Evolutionary conservation across 176 grass and related monocot genomes (phyloP).

Genomic region (Tuctoria greenei): DNA sequence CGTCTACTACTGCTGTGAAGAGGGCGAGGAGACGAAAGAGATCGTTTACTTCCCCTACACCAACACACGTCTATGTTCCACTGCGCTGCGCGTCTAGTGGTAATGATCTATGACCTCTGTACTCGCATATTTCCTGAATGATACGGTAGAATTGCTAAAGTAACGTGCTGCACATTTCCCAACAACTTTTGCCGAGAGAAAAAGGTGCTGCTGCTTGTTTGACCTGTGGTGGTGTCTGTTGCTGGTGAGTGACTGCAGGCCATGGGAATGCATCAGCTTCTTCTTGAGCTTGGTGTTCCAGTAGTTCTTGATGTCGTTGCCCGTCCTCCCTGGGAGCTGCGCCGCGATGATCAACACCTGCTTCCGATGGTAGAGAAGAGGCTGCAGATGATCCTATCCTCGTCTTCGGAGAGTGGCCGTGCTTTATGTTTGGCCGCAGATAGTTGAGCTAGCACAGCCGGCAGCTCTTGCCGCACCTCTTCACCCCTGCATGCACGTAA

Average conservation of each 20-base stretch:
- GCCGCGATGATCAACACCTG: conserved; percentile 82
- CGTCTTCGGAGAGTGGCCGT: conserved; percentile 15
- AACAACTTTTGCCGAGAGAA: conserved; percentile 8
- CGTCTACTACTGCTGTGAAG: too few species aligned
- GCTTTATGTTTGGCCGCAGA: conserved; percentile 32
- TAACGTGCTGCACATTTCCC: too few species aligned
- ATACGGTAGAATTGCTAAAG: too few species aligned
- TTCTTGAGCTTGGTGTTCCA: conserved; percentile 99
- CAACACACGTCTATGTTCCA: too few species aligned
- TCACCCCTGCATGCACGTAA: conserved; percentile 42
- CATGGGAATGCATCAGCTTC: conserved; percentile 42
- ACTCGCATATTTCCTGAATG: too few species aligned
- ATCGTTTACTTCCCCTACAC: too few species aligned
- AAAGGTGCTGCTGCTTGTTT: conserved; percentile 33
- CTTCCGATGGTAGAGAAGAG: conserved; percentile 74
- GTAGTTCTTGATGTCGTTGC: conserved; percentile 97
- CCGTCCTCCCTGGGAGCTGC: conserved; percentile 79
- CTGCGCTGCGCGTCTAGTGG: too few species aligned
- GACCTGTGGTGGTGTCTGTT: background rate
- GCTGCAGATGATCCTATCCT: conserved; percentile 34
- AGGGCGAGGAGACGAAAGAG: too few species aligned
- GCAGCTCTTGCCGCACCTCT: conserved; percentile 84
- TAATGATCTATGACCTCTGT: too few species aligned
- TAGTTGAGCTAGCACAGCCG: conserved; percentile 80
- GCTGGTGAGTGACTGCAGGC: background rate